Conservation (phyloP, 305 asterid genomes). For the Rubia tinctorum region DNA sequence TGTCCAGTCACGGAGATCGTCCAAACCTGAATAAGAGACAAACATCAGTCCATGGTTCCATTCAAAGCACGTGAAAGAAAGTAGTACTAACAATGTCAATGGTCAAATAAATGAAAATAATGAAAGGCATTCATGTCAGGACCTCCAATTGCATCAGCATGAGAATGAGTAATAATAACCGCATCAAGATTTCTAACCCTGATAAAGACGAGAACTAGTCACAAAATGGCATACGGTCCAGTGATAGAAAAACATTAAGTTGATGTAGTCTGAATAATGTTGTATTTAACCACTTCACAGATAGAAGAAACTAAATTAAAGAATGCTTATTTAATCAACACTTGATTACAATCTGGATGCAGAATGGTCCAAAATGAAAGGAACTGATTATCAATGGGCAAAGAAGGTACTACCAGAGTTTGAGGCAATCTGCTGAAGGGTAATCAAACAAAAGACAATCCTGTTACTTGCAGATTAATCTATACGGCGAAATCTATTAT, state of each 20-base stretch:
- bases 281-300: neutral
- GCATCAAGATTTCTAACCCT: conserved; percentile 96
- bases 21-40: conserved; percentile 59
- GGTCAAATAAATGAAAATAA: conserved; percentile 22
- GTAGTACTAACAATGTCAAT: neutral
- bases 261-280: conserved; percentile 10
- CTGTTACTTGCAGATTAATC: neutral
- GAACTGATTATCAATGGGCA: neutral
- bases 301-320: conserved; percentile 4
- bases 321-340: neutral
- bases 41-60: conserved; percentile 16
- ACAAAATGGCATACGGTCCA: conserved; percentile 33
- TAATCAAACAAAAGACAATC: neutral
- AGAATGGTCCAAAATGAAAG: neutral
- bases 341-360: neutral
- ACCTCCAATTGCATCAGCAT: conserved; percentile 99
- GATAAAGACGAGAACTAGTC: conserved; percentile 57
- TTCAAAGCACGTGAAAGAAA: conserved; percentile 2
- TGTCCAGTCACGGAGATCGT: conserved; percentile 99
- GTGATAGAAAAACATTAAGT: conserved; percentile 29
- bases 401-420: neutral
- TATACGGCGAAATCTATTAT: neutral
- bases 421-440: neutral
- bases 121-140: conserved; percentile 43
- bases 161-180: conserved; percentile 97